A percentile compares a stretch with the other conserved stretches of the same genome.
phyloP scores from a whole-genome alignment of 306 rosid species.

The Corylus avellana region DNA sequence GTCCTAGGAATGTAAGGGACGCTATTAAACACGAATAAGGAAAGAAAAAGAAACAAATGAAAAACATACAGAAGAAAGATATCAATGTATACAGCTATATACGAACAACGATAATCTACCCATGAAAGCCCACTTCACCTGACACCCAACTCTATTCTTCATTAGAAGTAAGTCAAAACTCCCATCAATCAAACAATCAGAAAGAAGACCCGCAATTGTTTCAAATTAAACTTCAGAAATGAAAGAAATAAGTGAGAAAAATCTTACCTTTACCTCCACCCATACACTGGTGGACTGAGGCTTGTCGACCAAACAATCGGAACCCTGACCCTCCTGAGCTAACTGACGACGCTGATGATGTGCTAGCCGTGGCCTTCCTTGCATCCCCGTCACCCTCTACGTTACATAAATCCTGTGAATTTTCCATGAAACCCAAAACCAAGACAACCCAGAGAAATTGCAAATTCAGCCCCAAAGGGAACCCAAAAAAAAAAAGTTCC shows the following conservation, averaged over 20 bases:
- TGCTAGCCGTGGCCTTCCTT: constrained; percentile 31
- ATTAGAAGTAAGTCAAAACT: background rate
- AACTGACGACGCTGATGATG: constrained; percentile 29
- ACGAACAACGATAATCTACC: background rate
- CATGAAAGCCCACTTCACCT: constrained; percentile 1
- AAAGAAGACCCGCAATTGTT: background rate
- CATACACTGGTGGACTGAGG: constrained; percentile 26
- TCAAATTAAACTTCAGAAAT: background rate
- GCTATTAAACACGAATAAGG: background rate
- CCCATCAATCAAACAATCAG: background rate
- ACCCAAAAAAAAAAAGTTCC: background rate
- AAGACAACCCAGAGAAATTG: constrained; percentile 4
- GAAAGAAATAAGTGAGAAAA: background rate
- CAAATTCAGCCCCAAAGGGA: background rate
- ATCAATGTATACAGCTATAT: background rate
- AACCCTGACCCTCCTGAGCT: constrained; percentile 22
- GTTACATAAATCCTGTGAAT: constrained; percentile 27
- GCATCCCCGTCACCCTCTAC: constrained; percentile 51
- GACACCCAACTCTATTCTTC: background rate
- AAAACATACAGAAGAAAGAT: background rate
- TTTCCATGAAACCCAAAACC: constrained; percentile 36
- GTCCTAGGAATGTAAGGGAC: background rate
- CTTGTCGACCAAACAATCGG: constrained; percentile 33
- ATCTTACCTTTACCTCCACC: constrained; percentile 41
- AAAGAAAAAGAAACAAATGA: background rate